Percentiles rank a stretch among this genome's conserved stretches.
phyloP scores from a whole-genome alignment of 139 green algal species.

The Astrephomene gubernaculifera region DNA sequence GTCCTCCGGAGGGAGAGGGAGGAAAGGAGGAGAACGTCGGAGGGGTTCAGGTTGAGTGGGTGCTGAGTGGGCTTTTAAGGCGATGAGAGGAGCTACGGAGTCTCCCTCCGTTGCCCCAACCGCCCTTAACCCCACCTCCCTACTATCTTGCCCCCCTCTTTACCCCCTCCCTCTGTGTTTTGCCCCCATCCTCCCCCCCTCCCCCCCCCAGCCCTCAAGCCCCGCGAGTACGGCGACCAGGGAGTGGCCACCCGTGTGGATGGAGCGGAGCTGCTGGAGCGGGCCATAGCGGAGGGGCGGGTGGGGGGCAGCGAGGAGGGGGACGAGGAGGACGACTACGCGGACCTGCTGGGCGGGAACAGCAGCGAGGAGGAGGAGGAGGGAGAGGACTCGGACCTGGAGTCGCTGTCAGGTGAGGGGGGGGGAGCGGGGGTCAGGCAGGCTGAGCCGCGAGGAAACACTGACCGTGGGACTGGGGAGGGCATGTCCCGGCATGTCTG shows the following conservation, averaged over 20 bases:
- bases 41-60: too few relatives aligned
- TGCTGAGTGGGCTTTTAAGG: too few relatives aligned
- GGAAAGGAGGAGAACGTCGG: too few relatives aligned
- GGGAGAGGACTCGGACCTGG: slow-evolving; percentile 39
- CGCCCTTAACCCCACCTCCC: neutral
- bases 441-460: too few relatives aligned
- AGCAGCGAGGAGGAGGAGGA: slow-evolving; percentile 48
- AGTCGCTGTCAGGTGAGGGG: slow-evolving; percentile 25
- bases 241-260: slow-evolving; percentile 69
- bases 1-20: too few relatives aligned
- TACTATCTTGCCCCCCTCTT: neutral
- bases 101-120: neutral
- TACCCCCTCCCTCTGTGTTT: neutral
- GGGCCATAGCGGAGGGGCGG: slow-evolving; percentile 60
- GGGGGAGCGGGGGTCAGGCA: neutral
- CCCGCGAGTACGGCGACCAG: slow-evolving; percentile 70
- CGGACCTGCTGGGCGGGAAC: slow-evolving; percentile 18
- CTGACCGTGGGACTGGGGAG: too few relatives aligned
- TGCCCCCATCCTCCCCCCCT: neutral
- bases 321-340: slow-evolving; percentile 45
- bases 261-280: slow-evolving; percentile 90
- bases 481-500: too few relatives aligned
- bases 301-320: slow-evolving; percentile 53
- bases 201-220: slow-evolving; percentile 33
- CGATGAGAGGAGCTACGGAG: too few relatives aligned